Evolutionary conservation across 1,284 basidiomycete species (phyloP).

Genomic region (Tilletia setariae): DNA sequence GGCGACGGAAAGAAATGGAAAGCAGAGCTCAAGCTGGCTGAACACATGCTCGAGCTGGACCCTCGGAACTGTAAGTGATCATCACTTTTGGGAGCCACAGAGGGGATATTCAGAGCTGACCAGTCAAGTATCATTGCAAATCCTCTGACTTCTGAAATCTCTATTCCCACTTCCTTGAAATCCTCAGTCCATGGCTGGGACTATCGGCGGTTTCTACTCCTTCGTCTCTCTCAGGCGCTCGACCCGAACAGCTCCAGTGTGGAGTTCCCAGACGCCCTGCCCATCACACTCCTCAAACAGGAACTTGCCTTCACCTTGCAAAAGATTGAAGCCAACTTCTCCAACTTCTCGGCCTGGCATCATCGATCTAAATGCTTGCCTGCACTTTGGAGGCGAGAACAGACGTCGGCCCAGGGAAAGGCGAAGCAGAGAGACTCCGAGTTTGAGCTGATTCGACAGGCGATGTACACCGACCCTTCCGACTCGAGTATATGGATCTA

Average conservation of each 20-base stretch:
- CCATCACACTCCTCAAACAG: background rate
- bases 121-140: background rate
- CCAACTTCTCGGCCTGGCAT: constrained; percentile 99
- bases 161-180: no score
- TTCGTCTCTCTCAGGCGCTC: constrained; percentile 22
- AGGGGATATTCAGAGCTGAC: background rate
- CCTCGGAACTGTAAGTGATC: constrained; percentile 44
- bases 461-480: constrained; percentile 91
- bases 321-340: constrained; percentile 92
- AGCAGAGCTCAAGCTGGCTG: constrained; percentile 43
- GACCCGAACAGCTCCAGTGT: background rate
- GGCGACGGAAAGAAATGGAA: constrained; percentile 33
- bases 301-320: constrained; percentile 63
- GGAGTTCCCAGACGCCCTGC: constrained; percentile 1
- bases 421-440: constrained; percentile 60
- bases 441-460: constrained; percentile 85
- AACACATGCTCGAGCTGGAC: constrained; percentile 51
- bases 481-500: constrained; percentile 99
- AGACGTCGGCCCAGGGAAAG: background rate
- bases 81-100: no score
- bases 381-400: background rate
- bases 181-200: constrained; percentile 47
- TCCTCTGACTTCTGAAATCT: background rate
- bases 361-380: constrained; percentile 60
- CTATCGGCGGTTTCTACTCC: constrained; percentile 43